Base-by-base conservation (phyloP, 129 eudicot genomes). In the Gnaphalium uliginosum region DNA sequence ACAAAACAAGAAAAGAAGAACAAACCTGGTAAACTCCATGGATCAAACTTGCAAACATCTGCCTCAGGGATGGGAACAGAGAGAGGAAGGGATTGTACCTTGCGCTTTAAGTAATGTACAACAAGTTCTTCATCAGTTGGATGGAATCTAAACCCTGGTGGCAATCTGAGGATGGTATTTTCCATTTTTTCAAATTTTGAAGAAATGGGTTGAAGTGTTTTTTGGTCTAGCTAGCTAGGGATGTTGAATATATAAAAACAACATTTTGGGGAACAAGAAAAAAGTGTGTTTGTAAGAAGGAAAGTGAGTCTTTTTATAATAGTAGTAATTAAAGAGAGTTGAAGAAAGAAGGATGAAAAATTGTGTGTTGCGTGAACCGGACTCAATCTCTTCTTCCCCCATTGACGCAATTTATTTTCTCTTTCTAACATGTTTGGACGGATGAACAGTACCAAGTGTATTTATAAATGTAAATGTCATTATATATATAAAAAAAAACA, bases 21-120 rank as follows among this genome's bases (percentile, higher is more conserved):
- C 70, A 2, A 26, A 94, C 99, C 99, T 82, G 97, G 99, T 81
- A 94, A 87, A 79, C 84, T 92, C 99, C 99, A 94, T 63, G 99
- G 99, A 72, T 94, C 97, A 77, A 93, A 74, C 51, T 90, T 87
- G 90, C 92, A 85, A 66, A 94, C 96, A 64, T 94, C 96, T 3
- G 87, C 89, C 21, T 89, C 99, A 4, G 93, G 90, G 80, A 94
- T 83, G 11, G 93, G 74, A 65, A 92, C 87, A 2, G 96, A 87
- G 73, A 94, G 64, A 83, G 97, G 97, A 66, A 8, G 78, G 17
- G 96, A 79, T 8, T 70, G 81, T 5, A 87, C 92, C 76, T 94
- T 94, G 68, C 89, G 91, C 81, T 69, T 84, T 65, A 94, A 79
- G 85, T 90, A 94, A 57, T 90, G 91, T 13, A 91, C 79, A 26